A percentile compares a stretch with the other conserved stretches of the same genome.
phyloP scores from a whole-genome alignment of 2,329 filamentous ascomycete species.

The Huntiella moniliformis region DNA sequence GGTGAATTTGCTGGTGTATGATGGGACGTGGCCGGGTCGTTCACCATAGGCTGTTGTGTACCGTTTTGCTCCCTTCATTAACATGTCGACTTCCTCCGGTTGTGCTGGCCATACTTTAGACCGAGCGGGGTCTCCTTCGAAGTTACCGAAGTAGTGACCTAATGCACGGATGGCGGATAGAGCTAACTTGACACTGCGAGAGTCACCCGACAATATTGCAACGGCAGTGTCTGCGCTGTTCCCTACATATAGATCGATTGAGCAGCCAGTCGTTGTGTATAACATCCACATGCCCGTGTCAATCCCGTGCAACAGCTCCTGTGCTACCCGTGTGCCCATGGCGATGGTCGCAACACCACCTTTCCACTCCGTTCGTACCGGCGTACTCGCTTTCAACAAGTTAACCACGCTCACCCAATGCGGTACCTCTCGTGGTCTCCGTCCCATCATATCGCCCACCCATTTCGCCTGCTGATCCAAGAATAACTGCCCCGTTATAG shows the following conservation, averaged over 20 bases:
- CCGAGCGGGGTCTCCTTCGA: slow-evolving; percentile 10
- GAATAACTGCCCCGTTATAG: no score
- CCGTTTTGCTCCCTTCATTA: slow-evolving; percentile 4
- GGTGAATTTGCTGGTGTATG: slow-evolving; percentile 17
- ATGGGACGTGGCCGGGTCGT: neutral
- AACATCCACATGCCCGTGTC: slow-evolving; percentile 17
- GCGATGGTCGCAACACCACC: slow-evolving; percentile 22
- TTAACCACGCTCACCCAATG: slow-evolving; percentile 14
- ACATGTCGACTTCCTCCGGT: neutral
- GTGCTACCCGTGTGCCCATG: slow-evolving; percentile 19
- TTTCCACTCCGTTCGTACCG: slow-evolving; percentile 16
- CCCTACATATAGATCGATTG: slow-evolving; percentile 12
- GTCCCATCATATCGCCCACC: no score
- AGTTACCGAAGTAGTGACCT: no score
- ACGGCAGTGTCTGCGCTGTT: slow-evolving; percentile 12
- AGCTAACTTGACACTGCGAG: no score
- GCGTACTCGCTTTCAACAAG: slow-evolving; percentile 22
- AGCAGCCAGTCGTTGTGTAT: slow-evolving; percentile 15
- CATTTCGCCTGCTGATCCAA: no score
- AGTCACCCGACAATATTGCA: slow-evolving; percentile 18
- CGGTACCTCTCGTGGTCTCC: no score
- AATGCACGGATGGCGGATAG: no score
- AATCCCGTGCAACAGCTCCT: slow-evolving; percentile 12
- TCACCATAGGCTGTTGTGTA: slow-evolving; percentile 9
- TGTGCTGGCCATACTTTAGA: slow-evolving; percentile 1